These are phyloP conservation scores for Corchorus olitorius DNA, from an alignment of 345 rosid species.

Conservation along the genomic window DNA sequence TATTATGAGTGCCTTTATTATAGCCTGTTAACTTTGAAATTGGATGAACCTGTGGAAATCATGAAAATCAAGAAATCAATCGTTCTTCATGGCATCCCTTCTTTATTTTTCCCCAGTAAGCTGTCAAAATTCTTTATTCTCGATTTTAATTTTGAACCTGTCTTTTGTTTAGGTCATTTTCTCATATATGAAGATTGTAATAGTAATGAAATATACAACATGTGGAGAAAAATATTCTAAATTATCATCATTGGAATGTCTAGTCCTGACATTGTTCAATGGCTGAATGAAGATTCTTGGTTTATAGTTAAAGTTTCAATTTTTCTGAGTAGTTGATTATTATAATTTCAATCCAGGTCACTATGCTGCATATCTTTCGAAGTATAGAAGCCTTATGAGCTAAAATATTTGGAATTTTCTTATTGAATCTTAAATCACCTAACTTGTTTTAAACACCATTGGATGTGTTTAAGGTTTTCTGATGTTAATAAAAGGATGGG, in stretches of 20 bases:
- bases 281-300: no score
- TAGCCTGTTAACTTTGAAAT: not conserved
- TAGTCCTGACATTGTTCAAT: not conserved
- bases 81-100: not conserved
- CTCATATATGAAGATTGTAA: not conserved
- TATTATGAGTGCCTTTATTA: not conserved
- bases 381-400: not conserved
- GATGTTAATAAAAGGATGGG: not conserved
- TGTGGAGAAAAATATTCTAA: not conserved
- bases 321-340: not conserved
- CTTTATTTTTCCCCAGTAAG: not conserved
- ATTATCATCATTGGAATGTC: not conserved
- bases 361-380: not conserved
- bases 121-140: not conserved
- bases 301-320: not conserved
- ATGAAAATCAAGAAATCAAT: not conserved
- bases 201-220: not conserved
- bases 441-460: not conserved
- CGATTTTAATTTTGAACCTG: not conserved
- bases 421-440: not conserved
- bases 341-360: no score
- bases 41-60: not conserved
- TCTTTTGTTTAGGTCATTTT: not conserved
- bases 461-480: not conserved
- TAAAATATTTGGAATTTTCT: not conserved